Percentiles rank a stretch among this genome's conserved stretches.
phyloP scores from a whole-genome alignment of 805 yeast genomes.

The Yarrowia keelungensis region DNA sequence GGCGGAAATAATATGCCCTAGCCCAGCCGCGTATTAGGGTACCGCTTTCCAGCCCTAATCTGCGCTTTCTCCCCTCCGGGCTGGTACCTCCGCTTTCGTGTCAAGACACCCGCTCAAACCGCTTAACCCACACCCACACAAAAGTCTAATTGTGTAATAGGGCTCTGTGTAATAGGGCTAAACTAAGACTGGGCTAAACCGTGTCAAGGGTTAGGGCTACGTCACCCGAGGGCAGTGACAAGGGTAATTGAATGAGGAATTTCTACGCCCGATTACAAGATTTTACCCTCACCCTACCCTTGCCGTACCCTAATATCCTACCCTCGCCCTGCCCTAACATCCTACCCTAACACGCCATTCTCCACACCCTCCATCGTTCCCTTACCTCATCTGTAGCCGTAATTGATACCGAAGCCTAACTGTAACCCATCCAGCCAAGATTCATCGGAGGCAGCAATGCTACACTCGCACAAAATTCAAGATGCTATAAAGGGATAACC shows the following conservation, averaged over 20 bases:
- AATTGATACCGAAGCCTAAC: conserved; percentile 17
- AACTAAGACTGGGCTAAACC: conserved; percentile 28
- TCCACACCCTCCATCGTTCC: conserved; percentile 4
- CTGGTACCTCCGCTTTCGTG: not conserved
- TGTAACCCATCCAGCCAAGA: conserved; percentile 24
- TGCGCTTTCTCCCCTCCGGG: no score
- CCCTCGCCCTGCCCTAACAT: not conserved
- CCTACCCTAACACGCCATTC: not conserved
- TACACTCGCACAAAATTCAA: conserved; percentile 6
- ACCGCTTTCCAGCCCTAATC: no score
- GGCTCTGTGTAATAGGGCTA: conserved; percentile 23
- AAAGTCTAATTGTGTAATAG: not conserved
- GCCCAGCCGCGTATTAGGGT: no score
- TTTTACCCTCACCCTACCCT: no score
- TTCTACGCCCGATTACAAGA: no score
- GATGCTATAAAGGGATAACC: conserved; percentile 32
- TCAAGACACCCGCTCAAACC: not conserved
- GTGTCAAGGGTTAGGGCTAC: conserved; percentile 29
- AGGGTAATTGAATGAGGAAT: no score
- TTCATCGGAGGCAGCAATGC: conserved; percentile 37
- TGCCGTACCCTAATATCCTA: not conserved
- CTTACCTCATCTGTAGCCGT: conserved; percentile 18
- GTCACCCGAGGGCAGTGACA: no score
- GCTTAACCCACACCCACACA: not conserved
- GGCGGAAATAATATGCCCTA: no score